Conservation (phyloP, 768 basidiomycete species). For the Obba rivulosa region DNA sequence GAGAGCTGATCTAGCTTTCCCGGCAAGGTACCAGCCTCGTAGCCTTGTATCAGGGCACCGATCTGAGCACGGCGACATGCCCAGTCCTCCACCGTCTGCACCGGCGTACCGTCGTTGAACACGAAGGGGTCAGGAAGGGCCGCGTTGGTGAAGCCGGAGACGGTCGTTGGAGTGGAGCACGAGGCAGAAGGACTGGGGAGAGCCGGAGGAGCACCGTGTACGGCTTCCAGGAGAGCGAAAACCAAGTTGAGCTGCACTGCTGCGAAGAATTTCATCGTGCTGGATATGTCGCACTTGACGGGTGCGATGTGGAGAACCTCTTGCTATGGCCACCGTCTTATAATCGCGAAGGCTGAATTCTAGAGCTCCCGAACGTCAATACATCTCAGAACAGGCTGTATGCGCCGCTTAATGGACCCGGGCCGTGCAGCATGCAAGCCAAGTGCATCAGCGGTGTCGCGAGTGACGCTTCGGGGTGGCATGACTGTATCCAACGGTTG, state of each 20-base stretch:
- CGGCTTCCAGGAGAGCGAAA: constrained; percentile 4
- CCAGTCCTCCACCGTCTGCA: constrained; percentile 42
- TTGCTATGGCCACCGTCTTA: no score
- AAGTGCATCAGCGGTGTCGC: neutral
- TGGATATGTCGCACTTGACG: neutral
- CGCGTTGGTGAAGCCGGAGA: constrained; percentile 30
- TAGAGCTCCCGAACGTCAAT: no score
- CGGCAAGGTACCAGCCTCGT: constrained; percentile 49
- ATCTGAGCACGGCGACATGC: constrained; percentile 47
- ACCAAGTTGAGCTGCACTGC: constrained; percentile 9
- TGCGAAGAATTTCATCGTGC: constrained; percentile 12
- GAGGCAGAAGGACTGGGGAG: constrained; percentile 7
- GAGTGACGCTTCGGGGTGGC: no score
- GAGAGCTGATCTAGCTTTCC: constrained; percentile 41
- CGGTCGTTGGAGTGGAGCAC: constrained; percentile 16
- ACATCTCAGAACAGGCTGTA: no score
- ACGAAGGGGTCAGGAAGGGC: constrained; percentile 52
- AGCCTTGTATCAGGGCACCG: constrained; percentile 41
- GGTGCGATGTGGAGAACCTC: neutral
- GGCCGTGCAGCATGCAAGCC: no score
- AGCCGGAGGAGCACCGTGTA: neutral
- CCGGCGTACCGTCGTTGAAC: constrained; percentile 39
- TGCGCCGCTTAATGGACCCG: no score
- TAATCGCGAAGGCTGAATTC: no score
- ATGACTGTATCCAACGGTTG: no score